These are phyloP conservation scores for Botrytis fragariae DNA, from an alignment of 2,329 filamentous ascomycete genomes.

Conservation along the genomic window DNA sequence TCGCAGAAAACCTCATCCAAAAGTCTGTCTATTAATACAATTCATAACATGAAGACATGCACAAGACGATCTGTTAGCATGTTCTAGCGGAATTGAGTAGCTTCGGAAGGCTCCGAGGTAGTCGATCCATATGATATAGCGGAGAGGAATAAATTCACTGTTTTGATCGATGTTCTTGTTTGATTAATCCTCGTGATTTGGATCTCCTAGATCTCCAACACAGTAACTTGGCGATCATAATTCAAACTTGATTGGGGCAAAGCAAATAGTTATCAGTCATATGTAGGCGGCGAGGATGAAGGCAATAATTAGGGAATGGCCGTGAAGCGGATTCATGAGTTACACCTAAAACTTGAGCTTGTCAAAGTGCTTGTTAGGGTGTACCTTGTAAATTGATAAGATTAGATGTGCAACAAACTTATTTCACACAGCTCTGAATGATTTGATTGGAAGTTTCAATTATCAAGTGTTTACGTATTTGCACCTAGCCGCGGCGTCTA, in stretches of 20 bases:
- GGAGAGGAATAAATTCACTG: too few species aligned
- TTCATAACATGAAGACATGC: accelerated
- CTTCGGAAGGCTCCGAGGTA: background rate
- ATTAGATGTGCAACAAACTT: background rate
- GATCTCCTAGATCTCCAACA: too few species aligned
- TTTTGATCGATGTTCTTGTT: too few species aligned
- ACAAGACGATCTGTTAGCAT: background rate
- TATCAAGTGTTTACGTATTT: background rate
- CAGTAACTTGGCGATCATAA: too few species aligned
- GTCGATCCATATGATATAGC: accelerated
- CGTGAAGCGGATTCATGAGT: background rate
- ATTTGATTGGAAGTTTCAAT: background rate
- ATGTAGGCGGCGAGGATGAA: too few species aligned
- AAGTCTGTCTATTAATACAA: background rate
- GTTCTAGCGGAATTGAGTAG: background rate
- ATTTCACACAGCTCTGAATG: background rate
- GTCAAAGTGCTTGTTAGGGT: background rate
- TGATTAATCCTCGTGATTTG: too few species aligned
- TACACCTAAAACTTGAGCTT: background rate
- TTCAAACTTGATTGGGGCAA: too few species aligned
- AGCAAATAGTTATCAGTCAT: too few species aligned
- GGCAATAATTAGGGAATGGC: background rate
- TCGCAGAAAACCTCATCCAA: background rate
- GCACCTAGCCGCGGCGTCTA: background rate
- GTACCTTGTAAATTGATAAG: background rate